These are phyloP conservation scores for Chernovozyma sophiae-reginae DNA, from an alignment of 1,139 yeast genomes.

Conservation along the genomic window DNA sequence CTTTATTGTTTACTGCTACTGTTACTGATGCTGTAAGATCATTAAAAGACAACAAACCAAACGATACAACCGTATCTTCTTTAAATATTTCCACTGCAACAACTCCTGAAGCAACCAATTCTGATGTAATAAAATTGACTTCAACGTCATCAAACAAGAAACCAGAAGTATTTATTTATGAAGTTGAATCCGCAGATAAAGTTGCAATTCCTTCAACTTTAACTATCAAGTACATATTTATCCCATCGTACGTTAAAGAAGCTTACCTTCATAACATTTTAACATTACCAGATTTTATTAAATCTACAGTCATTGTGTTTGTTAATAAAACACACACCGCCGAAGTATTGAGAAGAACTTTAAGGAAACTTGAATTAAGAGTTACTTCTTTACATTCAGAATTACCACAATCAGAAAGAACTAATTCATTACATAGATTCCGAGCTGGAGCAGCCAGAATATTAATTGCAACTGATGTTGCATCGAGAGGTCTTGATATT, in stretches of 20 bases:
- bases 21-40: conserved; percentile 89
- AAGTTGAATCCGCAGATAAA: conserved; percentile 66
- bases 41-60: conserved; percentile 50
- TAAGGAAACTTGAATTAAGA: conserved; percentile 68
- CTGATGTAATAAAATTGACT: too few species aligned
- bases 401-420: conserved; percentile 89
- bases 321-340: conserved; percentile 91
- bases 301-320: conserved; percentile 75
- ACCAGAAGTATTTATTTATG: conserved; percentile 71
- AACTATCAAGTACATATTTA: conserved; percentile 48
- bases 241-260: conserved; percentile 86
- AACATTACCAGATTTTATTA: conserved; percentile 55
- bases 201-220: conserved; percentile 80
- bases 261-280: conserved; percentile 75
- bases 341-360: conserved; percentile 73
- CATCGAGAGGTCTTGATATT: conserved; percentile 95
- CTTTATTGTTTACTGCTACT: conserved; percentile 91
- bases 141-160: conserved; percentile 28
- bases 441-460: conserved; percentile 93
- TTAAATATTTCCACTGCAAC: too few species aligned
- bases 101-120: conserved; percentile 43
- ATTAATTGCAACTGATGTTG: conserved; percentile 92
- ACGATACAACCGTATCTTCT: conserved; percentile 36
- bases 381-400: conserved; percentile 92
- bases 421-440: conserved; percentile 86